These are phyloP conservation scores for Pestalotiopsis sp. DNA, from an alignment of 2,329 filamentous ascomycete genomes.

Conservation along the genomic window DNA sequence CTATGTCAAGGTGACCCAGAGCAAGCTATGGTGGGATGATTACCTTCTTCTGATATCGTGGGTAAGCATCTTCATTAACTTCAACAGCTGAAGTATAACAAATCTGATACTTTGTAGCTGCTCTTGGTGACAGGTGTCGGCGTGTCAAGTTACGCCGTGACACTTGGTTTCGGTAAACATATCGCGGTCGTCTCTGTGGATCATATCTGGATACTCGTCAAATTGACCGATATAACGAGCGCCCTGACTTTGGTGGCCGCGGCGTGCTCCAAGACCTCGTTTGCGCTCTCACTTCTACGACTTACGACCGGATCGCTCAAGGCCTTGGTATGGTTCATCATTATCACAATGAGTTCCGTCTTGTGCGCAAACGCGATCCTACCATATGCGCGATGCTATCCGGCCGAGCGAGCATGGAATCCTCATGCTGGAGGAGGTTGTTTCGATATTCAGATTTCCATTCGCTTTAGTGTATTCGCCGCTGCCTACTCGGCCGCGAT, in stretches of 20 bases:
- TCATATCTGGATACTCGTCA: background rate
- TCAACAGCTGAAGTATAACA: background rate
- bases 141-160: conserved; percentile 6
- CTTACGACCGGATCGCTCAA: conserved; percentile 29
- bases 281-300: conserved; percentile 36
- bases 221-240: conserved; percentile 1
- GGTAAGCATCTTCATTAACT: conserved; percentile 6
- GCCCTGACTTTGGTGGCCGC: conserved; percentile 29
- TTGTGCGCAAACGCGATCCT: conserved; percentile 26
- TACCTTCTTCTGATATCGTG: conserved; percentile 13
- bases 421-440: conserved; percentile 15
- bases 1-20: conserved; percentile 5
- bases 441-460: conserved; percentile 18
- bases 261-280: conserved; percentile 42
- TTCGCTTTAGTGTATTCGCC: conserved; percentile 22
- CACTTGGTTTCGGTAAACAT: conserved; percentile 14
- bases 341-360: conserved; percentile 30
- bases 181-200: conserved; percentile 1
- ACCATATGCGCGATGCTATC: conserved; percentile 22
- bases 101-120: background rate
- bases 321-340: conserved; percentile 32
- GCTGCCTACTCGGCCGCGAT: conserved; percentile 30
- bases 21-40: conserved; percentile 16
- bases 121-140: background rate
- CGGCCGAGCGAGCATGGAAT: conserved; percentile 17